Base-by-base conservation (phyloP, 1,284 basidiomycete genomes). In the Trichosporon coremiiforme region DNA sequence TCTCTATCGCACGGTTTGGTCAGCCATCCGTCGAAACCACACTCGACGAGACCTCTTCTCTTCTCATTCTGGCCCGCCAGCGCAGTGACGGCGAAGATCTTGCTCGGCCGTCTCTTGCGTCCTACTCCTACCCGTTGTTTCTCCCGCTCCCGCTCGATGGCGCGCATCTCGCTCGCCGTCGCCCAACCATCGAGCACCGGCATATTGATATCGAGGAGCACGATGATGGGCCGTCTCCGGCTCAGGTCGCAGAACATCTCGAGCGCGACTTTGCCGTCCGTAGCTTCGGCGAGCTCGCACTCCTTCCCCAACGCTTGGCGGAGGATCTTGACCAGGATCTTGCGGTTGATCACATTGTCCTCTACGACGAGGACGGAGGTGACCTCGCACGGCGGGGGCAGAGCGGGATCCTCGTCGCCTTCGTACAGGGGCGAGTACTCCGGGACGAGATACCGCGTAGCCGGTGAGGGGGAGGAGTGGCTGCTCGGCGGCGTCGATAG, bases 201-300 rank as follows among this genome's bases (percentile, higher is more conserved):
- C 82, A 83, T 83, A 70, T 82, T 83, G 70, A 83, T 82, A 67
- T 83, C 82, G 15, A 82, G 75, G 12, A 83, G 71, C 9, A 82
- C 78, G n/a, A 78, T 76, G 8, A 62, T 71, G 2, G 75, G 76
- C 17, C 41, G 15, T 2, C 41, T 15, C 2, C 35, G 12, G 15
- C 57, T 66, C 38, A 81, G 75, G 5, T 73, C 57, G 53, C 72
- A 71, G 73, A 83, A 83, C 31, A 68, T 73, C 15, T 77, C 73
- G 2, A 83, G 77, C 31, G 82, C 82, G 35, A 76, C 78, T 4
- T 76, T 66, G 10, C 82, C 82, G 73, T 83, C 80, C 25, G 74
- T 78, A 0, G 81, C 80, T 70, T 82, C 80, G 62, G 66, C 55
- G 55, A 80, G 75, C 17, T 80, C 75, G 41, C 41, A 45, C 41